Evolutionary conservation across 192 early-diverging fungal species (phyloP), one percentile per base, ranked within the genome.

Genomic region (Pilaira anomala): DNA sequence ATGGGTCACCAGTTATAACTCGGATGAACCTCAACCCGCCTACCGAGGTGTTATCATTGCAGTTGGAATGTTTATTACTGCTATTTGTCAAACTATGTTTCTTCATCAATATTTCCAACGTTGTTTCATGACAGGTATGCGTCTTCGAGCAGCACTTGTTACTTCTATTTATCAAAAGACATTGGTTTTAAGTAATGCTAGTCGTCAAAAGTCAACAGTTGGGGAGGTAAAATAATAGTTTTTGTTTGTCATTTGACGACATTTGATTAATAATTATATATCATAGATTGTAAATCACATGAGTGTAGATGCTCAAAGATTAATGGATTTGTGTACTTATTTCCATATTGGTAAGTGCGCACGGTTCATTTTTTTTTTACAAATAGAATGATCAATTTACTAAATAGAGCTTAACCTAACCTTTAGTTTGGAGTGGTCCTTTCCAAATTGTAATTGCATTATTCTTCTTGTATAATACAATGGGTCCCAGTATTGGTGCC

Each of bases 91-190:
- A 72, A 91, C 94, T 2, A 70, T 88, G 42, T 75, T 93, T 11
- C 77, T 94, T 29, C 93, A 96, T 66, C 93, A 94, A 63, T 93
- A 94, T 75, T 92, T 93, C 77, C 91, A 94, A 60, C 69, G 84
- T 52, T 92, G 90, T 66, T 84, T 91, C 66, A 76, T 81, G 22
- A 87, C 84, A 3, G 88, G 89, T 36, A 88, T 91, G 85, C 84
- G 84, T 48, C 72, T 86, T 24, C 86, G 87, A 54, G 83, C 91
- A 8, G 90, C 87, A 22, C 68, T 93, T 24, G 85, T 89, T 30
- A 84, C 92, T 0, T 85, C 90, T 26, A 88, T 98, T 26, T 98
- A 95, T 71, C 79, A 81, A 45, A 98, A 97, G 72, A 79, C 91
- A 7, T 77, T 98, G 36, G 46, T 74, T 2, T 83, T 98, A 13